These are phyloP conservation scores for Paraphaeosphaeria sporulosa DNA, from an alignment of 2,329 filamentous ascomycete genomes.

Conservation along the genomic window DNA sequence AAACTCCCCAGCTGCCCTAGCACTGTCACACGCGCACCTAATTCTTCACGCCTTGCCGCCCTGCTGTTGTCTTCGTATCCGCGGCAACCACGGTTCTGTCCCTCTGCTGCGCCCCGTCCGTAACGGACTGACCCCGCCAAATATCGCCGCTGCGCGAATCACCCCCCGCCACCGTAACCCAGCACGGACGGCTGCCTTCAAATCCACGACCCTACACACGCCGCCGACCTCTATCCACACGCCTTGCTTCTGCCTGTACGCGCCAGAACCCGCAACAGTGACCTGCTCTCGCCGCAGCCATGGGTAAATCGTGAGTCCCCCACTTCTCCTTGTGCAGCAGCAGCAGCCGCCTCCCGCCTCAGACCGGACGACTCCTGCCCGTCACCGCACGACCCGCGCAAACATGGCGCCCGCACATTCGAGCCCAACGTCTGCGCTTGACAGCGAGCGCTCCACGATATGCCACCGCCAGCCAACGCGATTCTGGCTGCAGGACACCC, in stretches of 20 bases:
- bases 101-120: constrained; percentile 24
- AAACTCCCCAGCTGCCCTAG: constrained; percentile 13
- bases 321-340: constrained; percentile 24
- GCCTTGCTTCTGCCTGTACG: not conserved
- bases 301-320: constrained; percentile 53
- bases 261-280: not conserved
- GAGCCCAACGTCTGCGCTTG: constrained; percentile 11
- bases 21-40: constrained; percentile 4
- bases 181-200: constrained; percentile 2
- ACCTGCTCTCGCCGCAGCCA: constrained; percentile 26
- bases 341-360: constrained; percentile 20
- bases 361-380: constrained; percentile 27
- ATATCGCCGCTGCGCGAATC: constrained; percentile 4
- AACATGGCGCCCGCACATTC: constrained; percentile 6
- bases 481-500: constrained; percentile 20
- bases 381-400: constrained; percentile 23
- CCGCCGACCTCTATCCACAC: constrained; percentile 14
- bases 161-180: constrained; percentile 15
- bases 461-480: constrained; percentile 9
- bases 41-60: constrained; percentile 13
- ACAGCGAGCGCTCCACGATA: constrained; percentile 9
- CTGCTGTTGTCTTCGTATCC: not conserved
- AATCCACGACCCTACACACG: not conserved
- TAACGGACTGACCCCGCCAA: constrained; percentile 9
- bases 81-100: constrained; percentile 3